These are phyloP conservation scores for Thelonectria olida DNA, from an alignment of 2,329 filamentous ascomycete genomes.

Conservation along the genomic window DNA sequence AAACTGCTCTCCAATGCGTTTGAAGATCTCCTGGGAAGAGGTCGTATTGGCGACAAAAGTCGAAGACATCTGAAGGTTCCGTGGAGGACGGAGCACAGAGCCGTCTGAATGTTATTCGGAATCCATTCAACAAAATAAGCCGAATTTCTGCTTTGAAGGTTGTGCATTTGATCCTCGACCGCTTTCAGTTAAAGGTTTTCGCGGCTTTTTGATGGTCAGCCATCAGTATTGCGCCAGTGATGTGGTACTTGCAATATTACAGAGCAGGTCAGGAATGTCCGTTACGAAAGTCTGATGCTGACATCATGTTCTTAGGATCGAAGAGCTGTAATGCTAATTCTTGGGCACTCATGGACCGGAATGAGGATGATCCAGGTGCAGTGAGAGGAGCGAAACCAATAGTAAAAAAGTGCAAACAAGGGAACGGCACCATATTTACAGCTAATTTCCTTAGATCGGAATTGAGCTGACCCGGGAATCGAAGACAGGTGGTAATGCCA, in stretches of 20 bases:
- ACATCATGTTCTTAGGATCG: slow-evolving; percentile 99
- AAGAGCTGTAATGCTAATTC: slow-evolving; percentile 99
- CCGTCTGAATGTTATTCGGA: slow-evolving; percentile 99
- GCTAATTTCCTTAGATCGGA: slow-evolving; percentile 99
- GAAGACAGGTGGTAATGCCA: slow-evolving; percentile 96
- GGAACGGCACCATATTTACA: slow-evolving; percentile 99
- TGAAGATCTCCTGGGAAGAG: slow-evolving; percentile 99
- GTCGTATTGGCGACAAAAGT: slow-evolving; percentile 99
- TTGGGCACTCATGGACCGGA: slow-evolving; percentile 96
- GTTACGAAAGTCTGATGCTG: slow-evolving; percentile 99
- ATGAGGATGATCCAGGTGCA: slow-evolving; percentile 83
- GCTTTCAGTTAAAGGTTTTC: no score
- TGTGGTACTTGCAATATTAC: slow-evolving; percentile 99
- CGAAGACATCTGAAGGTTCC: slow-evolving; percentile 97
- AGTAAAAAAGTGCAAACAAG: slow-evolving; percentile 99
- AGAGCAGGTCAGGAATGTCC: slow-evolving; percentile 98
- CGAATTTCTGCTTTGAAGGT: slow-evolving; percentile 98
- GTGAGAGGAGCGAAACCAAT: slow-evolving; percentile 99
- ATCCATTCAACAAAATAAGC: slow-evolving; percentile 99
- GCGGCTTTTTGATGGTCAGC: no score
- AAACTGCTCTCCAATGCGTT: slow-evolving; percentile 99
- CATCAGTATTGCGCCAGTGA: no score
- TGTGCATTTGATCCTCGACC: slow-evolving; percentile 99
- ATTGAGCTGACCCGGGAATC: slow-evolving; percentile 99
- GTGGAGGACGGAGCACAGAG: slow-evolving; percentile 98